Conservation (phyloP, 495 filamentous ascomycete genomes). For the Aspergillus heteromorphus region DNA sequence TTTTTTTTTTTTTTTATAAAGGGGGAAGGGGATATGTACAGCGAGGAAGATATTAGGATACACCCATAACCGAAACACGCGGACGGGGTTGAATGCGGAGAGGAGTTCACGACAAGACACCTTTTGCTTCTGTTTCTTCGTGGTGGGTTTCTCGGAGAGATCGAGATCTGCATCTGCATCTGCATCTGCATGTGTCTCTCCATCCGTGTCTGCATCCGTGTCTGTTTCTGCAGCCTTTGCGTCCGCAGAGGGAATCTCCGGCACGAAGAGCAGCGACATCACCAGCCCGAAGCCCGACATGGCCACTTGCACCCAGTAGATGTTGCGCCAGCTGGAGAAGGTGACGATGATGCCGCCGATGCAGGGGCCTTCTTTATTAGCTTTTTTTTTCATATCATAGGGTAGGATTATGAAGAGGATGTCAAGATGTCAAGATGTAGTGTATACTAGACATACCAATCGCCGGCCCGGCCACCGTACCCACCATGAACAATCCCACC, state of each 20-base stretch:
- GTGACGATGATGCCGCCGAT: conserved; percentile 52
- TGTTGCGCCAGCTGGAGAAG: conserved; percentile 49
- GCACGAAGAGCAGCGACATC: conserved; percentile 36
- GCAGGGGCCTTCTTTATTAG: conserved; percentile 34
- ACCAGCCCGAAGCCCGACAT: conserved; percentile 40
- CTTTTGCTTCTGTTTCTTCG: no score
- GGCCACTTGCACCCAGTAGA: conserved; percentile 55
- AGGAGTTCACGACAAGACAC: no score
- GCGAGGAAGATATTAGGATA: conserved; percentile 40
- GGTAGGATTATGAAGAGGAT: no score
- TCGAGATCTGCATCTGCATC: not conserved
- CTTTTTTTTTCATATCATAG: not conserved
- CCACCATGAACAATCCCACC: conserved; percentile 49
- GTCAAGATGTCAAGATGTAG: no score
- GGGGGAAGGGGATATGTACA: conserved; percentile 17
- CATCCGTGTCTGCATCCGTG: not conserved
- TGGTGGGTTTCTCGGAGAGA: not conserved
- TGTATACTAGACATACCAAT: no score
- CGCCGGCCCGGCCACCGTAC: conserved; percentile 51
- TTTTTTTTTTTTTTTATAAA: no score
- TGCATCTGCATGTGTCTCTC: not conserved
- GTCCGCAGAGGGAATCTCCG: conserved; percentile 19
- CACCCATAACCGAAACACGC: conserved; percentile 29
- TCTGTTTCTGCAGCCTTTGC: conserved; percentile 3
- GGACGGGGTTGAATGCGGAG: conserved; percentile 35